phyloP scores from a whole-genome alignment of 164 flowering plant genomes.

The Kingdonia uniflora region DNA sequence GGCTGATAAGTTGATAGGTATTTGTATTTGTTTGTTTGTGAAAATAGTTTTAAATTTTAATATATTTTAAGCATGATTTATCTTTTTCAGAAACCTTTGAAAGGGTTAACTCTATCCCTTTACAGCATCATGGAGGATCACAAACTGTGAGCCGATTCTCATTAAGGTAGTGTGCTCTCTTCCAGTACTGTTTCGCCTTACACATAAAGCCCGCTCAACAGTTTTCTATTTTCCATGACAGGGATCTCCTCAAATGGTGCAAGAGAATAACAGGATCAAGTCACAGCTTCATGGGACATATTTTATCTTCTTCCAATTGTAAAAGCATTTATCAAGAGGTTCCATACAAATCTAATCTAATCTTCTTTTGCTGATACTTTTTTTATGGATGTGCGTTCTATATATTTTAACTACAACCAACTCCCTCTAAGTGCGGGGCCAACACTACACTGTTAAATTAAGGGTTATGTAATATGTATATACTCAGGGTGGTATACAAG shows the following conservation, averaged over 20 bases:
- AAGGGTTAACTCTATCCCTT: conserved; percentile 22
- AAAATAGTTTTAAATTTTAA: background rate
- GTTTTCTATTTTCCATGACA: conserved; percentile 20
- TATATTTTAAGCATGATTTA: background rate
- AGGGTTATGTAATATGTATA: too few relatives aligned
- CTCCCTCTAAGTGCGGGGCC: too few relatives aligned
- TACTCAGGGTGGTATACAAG: too few relatives aligned
- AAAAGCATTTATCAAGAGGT: conserved; percentile 71
- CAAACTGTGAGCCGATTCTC: conserved; percentile 48
- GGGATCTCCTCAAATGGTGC: conserved; percentile 94
- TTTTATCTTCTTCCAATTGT: conserved; percentile 30
- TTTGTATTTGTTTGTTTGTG: background rate
- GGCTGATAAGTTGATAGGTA: conserved; percentile 55
- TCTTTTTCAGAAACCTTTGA: conserved; percentile 54
- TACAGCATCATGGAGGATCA: conserved; percentile 22
- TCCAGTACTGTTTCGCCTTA: background rate
- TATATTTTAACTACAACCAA: background rate
- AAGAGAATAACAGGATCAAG: conserved; percentile 55
- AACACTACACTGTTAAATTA: too few relatives aligned
- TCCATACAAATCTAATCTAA: background rate
- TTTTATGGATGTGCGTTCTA: background rate
- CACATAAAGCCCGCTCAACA: background rate
- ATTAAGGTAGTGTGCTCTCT: conserved; percentile 37
- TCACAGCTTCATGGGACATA: conserved; percentile 21
- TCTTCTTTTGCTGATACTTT: background rate